Evolutionary conservation across 176 grass and related monocot species (phyloP), one percentile per base, ranked within the genome.

Genomic region (Echinochloa phyllopogon): DNA sequence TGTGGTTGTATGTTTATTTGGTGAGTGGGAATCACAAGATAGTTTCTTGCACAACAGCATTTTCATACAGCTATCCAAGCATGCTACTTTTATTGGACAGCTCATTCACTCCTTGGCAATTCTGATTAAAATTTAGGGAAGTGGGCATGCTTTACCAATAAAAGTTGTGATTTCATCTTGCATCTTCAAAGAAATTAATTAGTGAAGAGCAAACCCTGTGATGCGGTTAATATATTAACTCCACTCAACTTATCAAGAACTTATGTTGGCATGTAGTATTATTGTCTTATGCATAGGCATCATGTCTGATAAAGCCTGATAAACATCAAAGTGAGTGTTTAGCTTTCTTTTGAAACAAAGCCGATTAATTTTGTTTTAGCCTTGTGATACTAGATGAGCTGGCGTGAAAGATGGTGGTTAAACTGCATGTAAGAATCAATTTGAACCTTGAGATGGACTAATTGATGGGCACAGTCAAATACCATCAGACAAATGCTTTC

Each of bases 391-490:
- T 61, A 62, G 15, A 4, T 77, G 72, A 33, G n/a, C 6, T 40
- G 11, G 27, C 63, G 62, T 42, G 8, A 16, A 24, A 5, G 47
- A 43, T 55, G 23, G 18, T 67, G 12, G 13, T 76, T 76, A 76
- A 48, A 67, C 37, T 82, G 14, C 20, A 53, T 41, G 58, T 72
- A n/a, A 36, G 41, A 64, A 64, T 83, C 40, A 71, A 70, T 24
- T 52, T 36, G 72, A 56, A 37, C 63, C 44, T 51, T 52, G 42
- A 51, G 33, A 43, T 40, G 21, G 42, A 62, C 44, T 23, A 72
- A 72, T 65, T 72, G 24, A 72, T 72, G 6, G 42, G 74, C 17
- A 82, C 51, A 64, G 57, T 88, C 75, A 72, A 56, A 84, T 73
- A 56, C 56, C 87, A 84, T 79, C 47, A 38, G 47, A 20, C 17